phyloP scores from a whole-genome alignment of 2,329 filamentous ascomycete genomes.

The Graphium sp. region DNA sequence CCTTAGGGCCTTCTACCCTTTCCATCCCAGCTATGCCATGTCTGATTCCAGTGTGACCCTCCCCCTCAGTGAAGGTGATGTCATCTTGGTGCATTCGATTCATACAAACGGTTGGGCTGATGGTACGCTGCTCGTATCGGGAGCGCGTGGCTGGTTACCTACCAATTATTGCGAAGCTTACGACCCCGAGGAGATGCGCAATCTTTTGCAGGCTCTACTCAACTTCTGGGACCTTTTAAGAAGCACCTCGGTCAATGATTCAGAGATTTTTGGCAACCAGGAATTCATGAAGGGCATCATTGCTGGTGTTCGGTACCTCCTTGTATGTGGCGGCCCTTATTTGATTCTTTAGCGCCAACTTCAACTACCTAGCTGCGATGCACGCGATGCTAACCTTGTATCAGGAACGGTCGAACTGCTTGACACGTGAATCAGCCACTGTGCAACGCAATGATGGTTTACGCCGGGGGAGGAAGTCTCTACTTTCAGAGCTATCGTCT shows the following conservation, averaged over 20 bases:
- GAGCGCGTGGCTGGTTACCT: slow-evolving; percentile 83
- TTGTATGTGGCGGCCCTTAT: slow-evolving; percentile 41
- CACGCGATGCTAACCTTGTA: neutral
- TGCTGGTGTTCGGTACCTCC: slow-evolving; percentile 73
- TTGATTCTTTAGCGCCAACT: slow-evolving; percentile 7
- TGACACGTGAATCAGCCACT: slow-evolving; percentile 63
- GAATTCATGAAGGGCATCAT: slow-evolving; percentile 92
- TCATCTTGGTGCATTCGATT: slow-evolving; percentile 87
- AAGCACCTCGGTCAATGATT: slow-evolving; percentile 58
- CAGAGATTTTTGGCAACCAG: slow-evolving; percentile 70
- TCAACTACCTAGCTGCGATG: neutral
- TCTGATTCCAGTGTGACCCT: slow-evolving; percentile 79
- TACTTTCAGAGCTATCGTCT: slow-evolving; percentile 77
- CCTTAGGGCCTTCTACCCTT: slow-evolving; percentile 83
- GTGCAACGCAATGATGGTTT: slow-evolving; percentile 63
- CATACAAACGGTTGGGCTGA: slow-evolving; percentile 99
- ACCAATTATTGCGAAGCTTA: slow-evolving; percentile 98
- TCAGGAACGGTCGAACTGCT: slow-evolving; percentile 74
- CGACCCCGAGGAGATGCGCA: slow-evolving; percentile 73
- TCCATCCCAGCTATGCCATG: slow-evolving; percentile 61
- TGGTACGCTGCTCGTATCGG: slow-evolving; percentile 73
- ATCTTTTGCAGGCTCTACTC: slow-evolving; percentile 67
- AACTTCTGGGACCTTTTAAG: slow-evolving; percentile 86
- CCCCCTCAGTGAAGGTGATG: slow-evolving; percentile 75
- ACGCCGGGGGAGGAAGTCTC: slow-evolving; percentile 65